Base-by-base conservation (phyloP, 2,329 filamentous ascomycete species). In the Coleophoma crateriformis region DNA sequence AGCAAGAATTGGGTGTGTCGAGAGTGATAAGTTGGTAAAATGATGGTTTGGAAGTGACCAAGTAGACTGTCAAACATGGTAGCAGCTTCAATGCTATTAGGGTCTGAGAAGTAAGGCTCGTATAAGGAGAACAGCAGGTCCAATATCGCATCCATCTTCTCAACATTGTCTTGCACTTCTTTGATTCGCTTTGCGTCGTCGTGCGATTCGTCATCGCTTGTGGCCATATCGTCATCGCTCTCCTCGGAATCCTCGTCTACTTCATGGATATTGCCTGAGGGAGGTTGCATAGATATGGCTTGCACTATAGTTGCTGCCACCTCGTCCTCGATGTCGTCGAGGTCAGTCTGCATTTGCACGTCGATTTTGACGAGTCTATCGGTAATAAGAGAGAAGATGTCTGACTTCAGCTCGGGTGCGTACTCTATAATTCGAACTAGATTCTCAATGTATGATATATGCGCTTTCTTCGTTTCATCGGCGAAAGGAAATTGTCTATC, bases 1-100 rank as follows among this genome's bases (percentile, higher is more conserved):
- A 97, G 78, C 44, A 99, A 80, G 61, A 97, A 99, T 62, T 99
- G 94, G 0, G 90, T 90, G 66, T 97, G 92, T 33, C 94, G 85
- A 20, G 90, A 95, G 58, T 90, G 88, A 65, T 94, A 90, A 13
- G 90, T 95, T 3, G 91, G 90, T 32, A 99, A 78, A 51, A 99
- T 90, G 61, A 90, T 89, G 64, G 82, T 87, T 53, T 85, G 81
- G 63, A 99, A 99, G 64, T 95, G 90, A 45, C 84, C 81, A 27
- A 97, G 76, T 37, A 99, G 77, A 49, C 88, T 82, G 47, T 88
- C 85, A 58, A 95, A 88, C 45, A 82, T 82, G 49, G 84, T 82
- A 55, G 87, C 81, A 39, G 88, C 85, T 50, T 82, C 76, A 44
- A 85, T 78, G 12, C 82, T 81, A 35, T 84, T 79, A 10, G 87